phyloP scores from a whole-genome alignment of 768 basidiomycete species.

The Saitozyma sp. region DNA sequence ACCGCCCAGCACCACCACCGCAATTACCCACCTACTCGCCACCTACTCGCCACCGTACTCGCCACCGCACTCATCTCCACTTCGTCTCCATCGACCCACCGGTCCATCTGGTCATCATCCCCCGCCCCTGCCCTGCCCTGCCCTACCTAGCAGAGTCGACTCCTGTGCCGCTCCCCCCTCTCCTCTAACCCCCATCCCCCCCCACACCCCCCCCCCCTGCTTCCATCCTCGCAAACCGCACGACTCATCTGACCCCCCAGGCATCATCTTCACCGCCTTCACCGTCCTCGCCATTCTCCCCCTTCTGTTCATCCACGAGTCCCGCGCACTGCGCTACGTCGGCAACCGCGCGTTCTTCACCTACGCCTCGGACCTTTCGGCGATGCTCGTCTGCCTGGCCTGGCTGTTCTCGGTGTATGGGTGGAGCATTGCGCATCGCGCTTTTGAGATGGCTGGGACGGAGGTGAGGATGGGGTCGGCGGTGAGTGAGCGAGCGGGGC shows the following conservation, averaged over 20 bases:
- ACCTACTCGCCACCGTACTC: too few species aligned
- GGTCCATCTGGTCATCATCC: too few species aligned
- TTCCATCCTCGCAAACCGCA: too few species aligned
- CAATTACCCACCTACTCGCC: too few species aligned
- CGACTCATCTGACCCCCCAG: slow-evolving; percentile 16
- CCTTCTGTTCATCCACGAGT: slow-evolving; percentile 50
- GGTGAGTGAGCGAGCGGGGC: slow-evolving; percentile 24
- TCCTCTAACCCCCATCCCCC: neutral
- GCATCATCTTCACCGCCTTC: slow-evolving; percentile 47
- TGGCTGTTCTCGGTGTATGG: slow-evolving; percentile 49
- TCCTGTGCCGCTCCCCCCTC: too few species aligned
- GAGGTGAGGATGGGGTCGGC: slow-evolving; percentile 38
- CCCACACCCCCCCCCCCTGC: neutral
- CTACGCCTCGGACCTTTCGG: slow-evolving; percentile 31
- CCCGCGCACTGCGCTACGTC: slow-evolving; percentile 40
- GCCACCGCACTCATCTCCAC: too few species aligned
- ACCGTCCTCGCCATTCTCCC: slow-evolving; percentile 48
- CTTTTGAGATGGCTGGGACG: slow-evolving; percentile 32
- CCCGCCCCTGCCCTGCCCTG: too few species aligned
- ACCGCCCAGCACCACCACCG: too few species aligned
- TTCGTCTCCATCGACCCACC: too few species aligned
- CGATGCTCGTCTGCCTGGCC: slow-evolving; percentile 27
- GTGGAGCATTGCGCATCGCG: slow-evolving; percentile 47
- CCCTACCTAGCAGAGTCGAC: too few species aligned
- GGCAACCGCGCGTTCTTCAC: slow-evolving; percentile 48